These are phyloP conservation scores for Tetrapyrgos nigripes DNA, from an alignment of 1,284 basidiomycete genomes.

Conservation along the genomic window DNA sequence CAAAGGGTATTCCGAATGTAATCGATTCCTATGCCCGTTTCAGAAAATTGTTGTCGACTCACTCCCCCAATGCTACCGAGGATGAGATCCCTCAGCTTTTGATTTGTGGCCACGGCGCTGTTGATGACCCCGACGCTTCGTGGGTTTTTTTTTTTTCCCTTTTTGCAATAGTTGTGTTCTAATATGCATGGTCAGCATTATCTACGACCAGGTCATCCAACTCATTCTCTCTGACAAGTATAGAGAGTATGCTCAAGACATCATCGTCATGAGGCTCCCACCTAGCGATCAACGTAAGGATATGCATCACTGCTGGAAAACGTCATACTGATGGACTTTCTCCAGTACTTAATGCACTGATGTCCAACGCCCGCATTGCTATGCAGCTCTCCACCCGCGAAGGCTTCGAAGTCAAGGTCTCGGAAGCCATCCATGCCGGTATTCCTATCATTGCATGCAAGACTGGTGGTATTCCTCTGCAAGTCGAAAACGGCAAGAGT, in stretches of 20 bases:
- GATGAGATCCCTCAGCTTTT: constrained; percentile 80
- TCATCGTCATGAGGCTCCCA: constrained; percentile 80
- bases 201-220: constrained; percentile 79
- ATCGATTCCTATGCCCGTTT: constrained; percentile 84
- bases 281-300: constrained; percentile 80
- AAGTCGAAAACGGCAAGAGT: constrained; percentile 83
- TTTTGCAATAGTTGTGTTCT: not conserved
- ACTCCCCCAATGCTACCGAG: constrained; percentile 47
- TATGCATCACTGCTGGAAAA: not conserved
- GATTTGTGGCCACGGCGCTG: constrained; percentile 87
- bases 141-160: not conserved
- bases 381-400: constrained; percentile 84
- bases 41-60: constrained; percentile 63
- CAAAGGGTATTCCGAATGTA: constrained; percentile 80
- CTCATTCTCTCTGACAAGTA: constrained; percentile 62
- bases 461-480: constrained; percentile 89
- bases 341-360: constrained; percentile 76
- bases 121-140: constrained; percentile 81
- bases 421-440: constrained; percentile 86
- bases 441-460: constrained; percentile 82
- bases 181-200: constrained; percentile 57
- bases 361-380: constrained; percentile 79
- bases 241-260: constrained; percentile 65
- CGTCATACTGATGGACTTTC: not conserved
- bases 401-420: constrained; percentile 93